Conservation (phyloP, 345 rosid species). For the Lepidium africanum region DNA sequence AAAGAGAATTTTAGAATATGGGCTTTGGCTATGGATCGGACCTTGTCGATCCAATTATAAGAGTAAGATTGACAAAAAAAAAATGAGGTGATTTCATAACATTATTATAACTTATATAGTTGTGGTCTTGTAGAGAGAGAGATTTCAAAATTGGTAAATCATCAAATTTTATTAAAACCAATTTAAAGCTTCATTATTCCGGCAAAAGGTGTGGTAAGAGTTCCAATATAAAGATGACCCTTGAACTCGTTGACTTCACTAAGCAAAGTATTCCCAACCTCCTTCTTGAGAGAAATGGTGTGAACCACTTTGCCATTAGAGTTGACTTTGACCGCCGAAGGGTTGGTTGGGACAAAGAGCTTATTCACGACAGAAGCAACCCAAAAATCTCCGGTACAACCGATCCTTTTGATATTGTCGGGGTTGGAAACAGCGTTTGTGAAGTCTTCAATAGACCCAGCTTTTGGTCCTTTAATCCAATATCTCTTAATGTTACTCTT, state of each 20-base stretch:
- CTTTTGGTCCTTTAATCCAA: conserved; percentile 27
- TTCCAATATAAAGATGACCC: conserved; percentile 20
- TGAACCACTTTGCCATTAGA: conserved; percentile 23
- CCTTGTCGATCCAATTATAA: no score
- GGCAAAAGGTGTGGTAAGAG: conserved; percentile 22
- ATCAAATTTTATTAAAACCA: background rate
- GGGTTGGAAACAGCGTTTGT: conserved; percentile 17
- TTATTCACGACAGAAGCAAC: conserved; percentile 24
- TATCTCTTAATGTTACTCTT: conserved; percentile 26
- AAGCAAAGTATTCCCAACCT: conserved; percentile 26
- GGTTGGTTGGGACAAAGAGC: conserved; percentile 15
- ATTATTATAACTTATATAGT: background rate
- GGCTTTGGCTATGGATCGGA: no score
- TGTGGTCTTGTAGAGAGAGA: background rate
- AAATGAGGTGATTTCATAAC: background rate
- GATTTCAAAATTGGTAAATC: background rate
- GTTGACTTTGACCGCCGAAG: conserved; percentile 17
- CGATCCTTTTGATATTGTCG: conserved; percentile 23
- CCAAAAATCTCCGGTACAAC: conserved; percentile 26
- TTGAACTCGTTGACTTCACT: conserved; percentile 27
- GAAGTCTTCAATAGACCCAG: conserved; percentile 24
- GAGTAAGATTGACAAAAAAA: no score
- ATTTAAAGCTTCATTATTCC: conserved; percentile 18
- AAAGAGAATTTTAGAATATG: no score
- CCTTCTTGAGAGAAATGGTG: conserved; percentile 16